Conservation (phyloP, 2,329 filamentous ascomycete species). For the Microascus cirrosus region DNA sequence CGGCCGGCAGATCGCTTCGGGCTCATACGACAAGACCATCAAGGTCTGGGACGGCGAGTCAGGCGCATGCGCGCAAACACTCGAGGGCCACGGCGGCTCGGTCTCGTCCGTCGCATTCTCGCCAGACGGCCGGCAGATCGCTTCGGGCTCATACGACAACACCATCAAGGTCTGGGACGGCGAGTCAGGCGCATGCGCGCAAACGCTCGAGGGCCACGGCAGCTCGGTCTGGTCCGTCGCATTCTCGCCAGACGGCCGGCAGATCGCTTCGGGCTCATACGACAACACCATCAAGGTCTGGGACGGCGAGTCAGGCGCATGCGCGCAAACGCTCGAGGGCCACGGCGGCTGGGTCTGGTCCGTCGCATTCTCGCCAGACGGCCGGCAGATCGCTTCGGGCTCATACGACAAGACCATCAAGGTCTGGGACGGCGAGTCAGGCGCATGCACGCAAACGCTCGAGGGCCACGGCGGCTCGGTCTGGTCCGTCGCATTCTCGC, state of each 20-base stretch:
- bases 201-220: not conserved
- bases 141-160: conserved; percentile 4
- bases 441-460: too few relatives aligned
- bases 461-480: too few relatives aligned
- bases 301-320: not conserved
- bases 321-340: not conserved
- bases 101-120: conserved; percentile 5
- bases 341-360: not conserved
- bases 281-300: conserved; percentile 9
- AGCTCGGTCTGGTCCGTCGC: conserved; percentile 5
- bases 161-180: conserved; percentile 7
- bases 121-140: not conserved
- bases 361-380: conserved; percentile 9
- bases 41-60: not conserved
- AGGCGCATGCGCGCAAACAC: not conserved
- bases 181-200: not conserved
- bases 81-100: not conserved
- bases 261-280: not conserved
- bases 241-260: conserved; percentile 6
- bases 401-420: conserved; percentile 6
- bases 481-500: too few relatives aligned
- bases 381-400: conserved; percentile 5
- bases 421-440: too few relatives aligned
- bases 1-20: too few relatives aligned
- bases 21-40: not conserved